phyloP scores from a whole-genome alignment of 2,329 filamentous ascomycete species.

The Phialophora chinensis region DNA sequence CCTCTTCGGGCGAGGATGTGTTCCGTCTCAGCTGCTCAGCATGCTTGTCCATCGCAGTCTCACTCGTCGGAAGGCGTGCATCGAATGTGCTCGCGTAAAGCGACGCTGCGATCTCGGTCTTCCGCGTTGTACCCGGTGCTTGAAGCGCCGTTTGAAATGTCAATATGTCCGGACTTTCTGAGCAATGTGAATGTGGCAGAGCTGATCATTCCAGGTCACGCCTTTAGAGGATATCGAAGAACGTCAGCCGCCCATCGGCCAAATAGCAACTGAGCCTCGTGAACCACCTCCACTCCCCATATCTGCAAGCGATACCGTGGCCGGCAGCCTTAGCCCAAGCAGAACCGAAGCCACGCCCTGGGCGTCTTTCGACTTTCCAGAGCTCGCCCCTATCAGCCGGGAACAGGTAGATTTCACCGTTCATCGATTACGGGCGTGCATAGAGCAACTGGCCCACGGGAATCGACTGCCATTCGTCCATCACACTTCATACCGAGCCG shows the following conservation, averaged over 20 bases:
- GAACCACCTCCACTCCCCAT: no score
- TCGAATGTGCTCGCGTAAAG: slow-evolving; percentile 4
- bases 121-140: slow-evolving; percentile 8
- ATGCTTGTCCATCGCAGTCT: slow-evolving; percentile 15
- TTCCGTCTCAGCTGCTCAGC: background rate
- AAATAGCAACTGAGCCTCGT: no score
- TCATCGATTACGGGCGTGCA: slow-evolving; percentile 1
- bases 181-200: no score
- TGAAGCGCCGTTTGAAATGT: background rate
- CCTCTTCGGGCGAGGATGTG: no score
- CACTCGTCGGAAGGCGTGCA: slow-evolving; percentile 9
- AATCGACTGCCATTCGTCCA: slow-evolving; percentile 6
- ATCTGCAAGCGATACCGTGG: no score
- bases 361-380: slow-evolving; percentile 9
- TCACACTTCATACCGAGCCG: slow-evolving; percentile 7
- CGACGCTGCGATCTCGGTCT: slow-evolving; percentile 13
- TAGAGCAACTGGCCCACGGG: slow-evolving; percentile 5
- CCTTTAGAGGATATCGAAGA: background rate
- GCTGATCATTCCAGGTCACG: background rate
- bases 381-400: slow-evolving; percentile 11
- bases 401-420: slow-evolving; percentile 16
- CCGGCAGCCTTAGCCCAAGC: background rate
- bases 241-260: background rate
- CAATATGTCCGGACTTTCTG: background rate
- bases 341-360: background rate